phyloP scores from a whole-genome alignment of 2,329 filamentous ascomycete species.

The Ophiostoma ulmi region DNA sequence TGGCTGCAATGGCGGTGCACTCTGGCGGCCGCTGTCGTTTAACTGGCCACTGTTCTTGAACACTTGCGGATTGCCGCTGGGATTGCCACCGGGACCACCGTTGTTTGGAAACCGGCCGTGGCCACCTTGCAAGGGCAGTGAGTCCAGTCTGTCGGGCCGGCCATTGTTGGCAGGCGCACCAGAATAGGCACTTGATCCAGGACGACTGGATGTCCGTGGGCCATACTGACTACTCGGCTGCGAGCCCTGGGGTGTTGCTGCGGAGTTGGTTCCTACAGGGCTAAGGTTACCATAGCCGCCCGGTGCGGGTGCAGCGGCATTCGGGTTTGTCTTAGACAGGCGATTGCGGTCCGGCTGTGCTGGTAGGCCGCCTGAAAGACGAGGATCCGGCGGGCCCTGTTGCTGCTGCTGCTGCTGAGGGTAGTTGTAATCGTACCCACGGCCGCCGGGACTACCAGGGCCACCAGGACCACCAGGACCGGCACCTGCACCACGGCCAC shows the following conservation, averaged over 20 bases:
- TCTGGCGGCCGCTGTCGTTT: constrained; percentile 33
- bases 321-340: constrained; percentile 37
- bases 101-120: constrained; percentile 16
- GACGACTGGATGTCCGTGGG: constrained; percentile 36
- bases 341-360: constrained; percentile 32
- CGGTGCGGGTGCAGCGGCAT: constrained; percentile 1
- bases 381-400: background rate
- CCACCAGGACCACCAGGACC: constrained; percentile 25
- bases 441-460: constrained; percentile 23
- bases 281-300: constrained; percentile 12
- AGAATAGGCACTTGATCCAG: constrained; percentile 31
- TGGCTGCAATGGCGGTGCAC: constrained; percentile 35
- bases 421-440: constrained; percentile 28
- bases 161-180: background rate
- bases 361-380: background rate
- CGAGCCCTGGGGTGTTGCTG: background rate
- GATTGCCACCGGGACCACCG: constrained; percentile 15
- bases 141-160: constrained; percentile 33
- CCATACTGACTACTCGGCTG: constrained; percentile 39
- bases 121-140: constrained; percentile 25
- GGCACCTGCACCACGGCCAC: constrained; percentile 39
- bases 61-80: constrained; percentile 26
- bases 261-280: constrained; percentile 21
- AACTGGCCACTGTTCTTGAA: constrained; percentile 22
- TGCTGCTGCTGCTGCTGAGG: constrained; percentile 23